Percentiles rank a stretch among this genome's conserved stretches.
Conservation (phyloP, 75 land plant species). For the Selaginella tamariscina region DNA sequence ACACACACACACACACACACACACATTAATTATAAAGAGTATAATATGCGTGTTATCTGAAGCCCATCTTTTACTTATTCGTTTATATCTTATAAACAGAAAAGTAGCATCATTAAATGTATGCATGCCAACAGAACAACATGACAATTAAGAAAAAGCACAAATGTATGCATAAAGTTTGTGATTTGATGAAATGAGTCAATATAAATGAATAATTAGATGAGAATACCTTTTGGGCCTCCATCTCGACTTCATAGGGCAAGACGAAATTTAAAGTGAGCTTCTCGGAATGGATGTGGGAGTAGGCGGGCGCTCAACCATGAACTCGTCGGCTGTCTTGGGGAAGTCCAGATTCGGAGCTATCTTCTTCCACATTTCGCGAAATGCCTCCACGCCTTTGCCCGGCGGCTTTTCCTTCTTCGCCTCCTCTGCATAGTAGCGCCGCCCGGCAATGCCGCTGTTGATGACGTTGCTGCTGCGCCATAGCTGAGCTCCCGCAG, state of each 20-base stretch:
- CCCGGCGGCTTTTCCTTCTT: conserved; percentile 20
- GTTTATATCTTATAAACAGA: too few relatives aligned
- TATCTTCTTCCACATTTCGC: conserved; percentile 50
- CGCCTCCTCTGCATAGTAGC: conserved; percentile 16
- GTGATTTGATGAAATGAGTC: not conserved
- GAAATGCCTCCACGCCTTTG: conserved; percentile 27
- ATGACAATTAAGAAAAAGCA: not conserved
- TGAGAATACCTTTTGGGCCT: conserved; percentile 47
- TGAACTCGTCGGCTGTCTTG: conserved; percentile 52
- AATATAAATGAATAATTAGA: too few relatives aligned
- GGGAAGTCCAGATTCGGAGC: conserved; percentile 59
- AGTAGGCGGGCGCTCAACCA: conserved; percentile 52
- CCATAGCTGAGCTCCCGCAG: not conserved
- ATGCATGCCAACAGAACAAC: too few relatives aligned
- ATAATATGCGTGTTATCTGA: too few relatives aligned
- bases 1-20: too few relatives aligned
- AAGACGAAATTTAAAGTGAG: conserved; percentile 83
- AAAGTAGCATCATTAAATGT: too few relatives aligned
- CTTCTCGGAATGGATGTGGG: conserved; percentile 59
- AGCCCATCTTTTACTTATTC: too few relatives aligned
- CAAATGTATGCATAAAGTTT: not conserved
- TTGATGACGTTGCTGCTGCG: not conserved
- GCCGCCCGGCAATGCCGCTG: not conserved
- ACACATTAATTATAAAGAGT: too few relatives aligned
- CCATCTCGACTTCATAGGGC: conserved; percentile 47